A percentile compares a stretch with the other conserved stretches of the same genome.
Evolutionary conservation across 306 rosid genomes (phyloP).

Genomic region (Spatholobus suberectus): DNA sequence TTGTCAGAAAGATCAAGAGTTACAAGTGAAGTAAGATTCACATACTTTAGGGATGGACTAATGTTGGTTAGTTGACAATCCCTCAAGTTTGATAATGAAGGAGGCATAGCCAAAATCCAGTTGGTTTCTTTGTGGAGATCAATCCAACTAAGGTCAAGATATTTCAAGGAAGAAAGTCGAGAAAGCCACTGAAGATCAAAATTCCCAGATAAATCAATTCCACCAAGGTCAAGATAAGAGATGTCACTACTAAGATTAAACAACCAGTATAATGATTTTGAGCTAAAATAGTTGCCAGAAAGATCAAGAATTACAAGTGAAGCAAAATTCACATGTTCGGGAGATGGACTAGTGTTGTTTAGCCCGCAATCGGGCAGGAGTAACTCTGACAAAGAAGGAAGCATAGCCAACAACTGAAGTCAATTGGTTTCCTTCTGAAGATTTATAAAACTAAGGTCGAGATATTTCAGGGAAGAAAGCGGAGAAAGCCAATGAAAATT

Average conservation of each 20-base stretch:
- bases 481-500: not conserved
- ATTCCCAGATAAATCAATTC: no score
- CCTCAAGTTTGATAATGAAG: not conserved
- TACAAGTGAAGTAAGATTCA: slow-evolving; percentile 12
- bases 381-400: slow-evolving; percentile 16
- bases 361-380: not conserved
- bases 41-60: not conserved
- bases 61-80: not conserved
- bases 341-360: not conserved
- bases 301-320: slow-evolving; percentile 11
- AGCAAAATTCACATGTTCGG: not conserved
- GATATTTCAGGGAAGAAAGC: slow-evolving; percentile 29
- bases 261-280: not conserved
- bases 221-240: not conserved
- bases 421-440: not conserved
- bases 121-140: no score
- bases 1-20: not conserved
- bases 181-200: no score
- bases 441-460: not conserved
- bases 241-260: slow-evolving; percentile 12
- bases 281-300: not conserved
- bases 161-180: no score
- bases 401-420: not conserved
- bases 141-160: not conserved
- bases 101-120: not conserved